Evolutionary conservation across 331 rosid species (phyloP).

Genomic region (Malus hybrid): DNA sequence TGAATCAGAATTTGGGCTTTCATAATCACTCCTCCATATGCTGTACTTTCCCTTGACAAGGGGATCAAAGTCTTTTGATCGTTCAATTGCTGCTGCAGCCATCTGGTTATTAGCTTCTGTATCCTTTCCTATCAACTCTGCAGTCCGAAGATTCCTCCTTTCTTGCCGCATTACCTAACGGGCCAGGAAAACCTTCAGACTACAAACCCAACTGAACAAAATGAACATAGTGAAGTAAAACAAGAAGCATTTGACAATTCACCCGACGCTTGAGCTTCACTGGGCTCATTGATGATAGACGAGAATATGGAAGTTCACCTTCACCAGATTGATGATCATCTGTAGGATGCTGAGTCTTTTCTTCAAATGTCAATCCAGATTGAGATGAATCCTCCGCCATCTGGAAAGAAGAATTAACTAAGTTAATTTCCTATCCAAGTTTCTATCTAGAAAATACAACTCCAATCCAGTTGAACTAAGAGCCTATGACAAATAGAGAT

Average conservation of each 20-base stretch:
- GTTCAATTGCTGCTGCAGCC: conserved; percentile 68
- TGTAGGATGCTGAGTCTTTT: conserved; percentile 21
- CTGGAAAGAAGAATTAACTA: conserved; percentile 31
- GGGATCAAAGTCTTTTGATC: conserved; percentile 51
- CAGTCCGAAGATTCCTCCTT: conserved; percentile 64
- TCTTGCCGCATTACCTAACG: conserved; percentile 66
- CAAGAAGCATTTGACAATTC: conserved; percentile 11
- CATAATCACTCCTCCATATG: conserved; percentile 91
- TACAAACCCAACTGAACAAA: conserved; percentile 13
- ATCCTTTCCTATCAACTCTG: conserved; percentile 50
- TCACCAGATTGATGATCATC: conserved; percentile 45
- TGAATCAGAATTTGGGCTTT: conserved; percentile 82
- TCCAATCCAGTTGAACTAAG: not conserved
- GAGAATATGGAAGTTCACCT: conserved; percentile 32
- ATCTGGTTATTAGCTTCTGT: conserved; percentile 54
- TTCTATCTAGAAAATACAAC: not conserved
- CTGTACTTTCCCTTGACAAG: conserved; percentile 69
- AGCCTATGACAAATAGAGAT: not conserved
- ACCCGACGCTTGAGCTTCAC: conserved; percentile 84
- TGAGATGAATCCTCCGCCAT: conserved; percentile 30
- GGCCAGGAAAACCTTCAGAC: conserved; percentile 21
- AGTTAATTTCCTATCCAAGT: conserved; percentile 19
- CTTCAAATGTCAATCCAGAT: conserved; percentile 30
- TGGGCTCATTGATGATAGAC: conserved; percentile 49
- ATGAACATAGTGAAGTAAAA: conserved; percentile 6